phyloP scores from a whole-genome alignment of 208 protist species.

The Tritrichomonas musculus region DNA sequence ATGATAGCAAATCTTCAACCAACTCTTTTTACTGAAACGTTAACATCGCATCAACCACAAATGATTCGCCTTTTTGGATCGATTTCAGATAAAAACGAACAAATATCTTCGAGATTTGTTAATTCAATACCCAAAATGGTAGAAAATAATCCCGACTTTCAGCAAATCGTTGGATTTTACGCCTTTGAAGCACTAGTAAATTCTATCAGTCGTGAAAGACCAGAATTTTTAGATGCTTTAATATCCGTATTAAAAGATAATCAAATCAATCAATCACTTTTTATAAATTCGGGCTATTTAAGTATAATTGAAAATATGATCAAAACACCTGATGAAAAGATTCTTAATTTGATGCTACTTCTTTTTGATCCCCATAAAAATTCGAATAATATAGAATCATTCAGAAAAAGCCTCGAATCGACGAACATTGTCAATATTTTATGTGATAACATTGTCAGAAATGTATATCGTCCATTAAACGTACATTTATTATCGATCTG shows the following conservation, averaged over 20 bases:
- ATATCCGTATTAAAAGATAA: not conserved
- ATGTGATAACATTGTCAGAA: not conserved
- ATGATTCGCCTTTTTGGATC: not conserved
- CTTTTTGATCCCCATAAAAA: not conserved
- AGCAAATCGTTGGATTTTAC: not conserved
- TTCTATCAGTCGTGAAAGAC: not conserved
- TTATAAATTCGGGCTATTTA: not conserved
- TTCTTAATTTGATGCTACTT: not conserved
- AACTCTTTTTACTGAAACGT: not conserved
- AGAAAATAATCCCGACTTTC: not conserved
- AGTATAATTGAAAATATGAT: not conserved
- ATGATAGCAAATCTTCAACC: not conserved
- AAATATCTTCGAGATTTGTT: not conserved
- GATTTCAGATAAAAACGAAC: not conserved
- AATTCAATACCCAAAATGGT: not conserved
- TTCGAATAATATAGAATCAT: not conserved
- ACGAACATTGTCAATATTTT: not conserved
- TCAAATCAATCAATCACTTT: not conserved
- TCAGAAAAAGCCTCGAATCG: not conserved
- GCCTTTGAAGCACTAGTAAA: not conserved
- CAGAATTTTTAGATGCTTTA: not conserved
- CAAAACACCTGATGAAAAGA: not conserved
- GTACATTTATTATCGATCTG: not conserved
- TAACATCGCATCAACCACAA: not conserved
- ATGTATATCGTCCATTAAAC: too few relatives aligned